Conservation (phyloP, 257 asterid genomes). For the Salvia hispanica region DNA sequence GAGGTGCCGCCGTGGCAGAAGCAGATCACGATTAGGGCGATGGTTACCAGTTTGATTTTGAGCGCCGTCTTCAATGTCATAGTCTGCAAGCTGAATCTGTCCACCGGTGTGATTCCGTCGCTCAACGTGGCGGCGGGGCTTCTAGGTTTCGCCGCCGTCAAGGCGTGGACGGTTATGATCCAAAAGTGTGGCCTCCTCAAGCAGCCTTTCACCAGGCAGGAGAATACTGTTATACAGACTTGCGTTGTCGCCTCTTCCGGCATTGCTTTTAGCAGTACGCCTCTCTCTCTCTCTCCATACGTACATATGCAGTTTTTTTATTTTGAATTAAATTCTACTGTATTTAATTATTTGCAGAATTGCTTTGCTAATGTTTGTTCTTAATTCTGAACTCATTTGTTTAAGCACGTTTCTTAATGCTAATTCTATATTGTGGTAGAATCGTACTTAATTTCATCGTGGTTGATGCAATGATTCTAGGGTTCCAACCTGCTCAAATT, state of each 20-base stretch:
- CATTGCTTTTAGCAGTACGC: conserved; percentile 77
- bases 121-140: conserved; percentile 78
- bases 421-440: too few relatives aligned
- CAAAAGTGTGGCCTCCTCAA: conserved; percentile 47
- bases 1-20: conserved; percentile 58
- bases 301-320: not conserved
- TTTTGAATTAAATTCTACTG: too few relatives aligned
- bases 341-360: too few relatives aligned
- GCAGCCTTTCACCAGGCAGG: conserved; percentile 75
- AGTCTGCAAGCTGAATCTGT: conserved; percentile 65
- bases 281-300: not conserved
- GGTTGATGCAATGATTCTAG: too few relatives aligned
- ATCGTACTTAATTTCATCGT: too few relatives aligned
- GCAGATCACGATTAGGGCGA: conserved; percentile 54
- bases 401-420: too few relatives aligned
- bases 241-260: conserved; percentile 77
- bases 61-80: conserved; percentile 62
- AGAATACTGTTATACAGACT: conserved; percentile 72
- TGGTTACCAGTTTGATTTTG: conserved; percentile 45
- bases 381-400: too few relatives aligned
- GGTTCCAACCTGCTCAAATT: too few relatives aligned
- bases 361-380: too few relatives aligned
- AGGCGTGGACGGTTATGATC: conserved; percentile 40
- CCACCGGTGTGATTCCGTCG: conserved; percentile 78
- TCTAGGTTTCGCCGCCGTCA: conserved; percentile 58